phyloP scores from a whole-genome alignment of 108 stramenopile genomes.

The Conticribra guillardii region DNA sequence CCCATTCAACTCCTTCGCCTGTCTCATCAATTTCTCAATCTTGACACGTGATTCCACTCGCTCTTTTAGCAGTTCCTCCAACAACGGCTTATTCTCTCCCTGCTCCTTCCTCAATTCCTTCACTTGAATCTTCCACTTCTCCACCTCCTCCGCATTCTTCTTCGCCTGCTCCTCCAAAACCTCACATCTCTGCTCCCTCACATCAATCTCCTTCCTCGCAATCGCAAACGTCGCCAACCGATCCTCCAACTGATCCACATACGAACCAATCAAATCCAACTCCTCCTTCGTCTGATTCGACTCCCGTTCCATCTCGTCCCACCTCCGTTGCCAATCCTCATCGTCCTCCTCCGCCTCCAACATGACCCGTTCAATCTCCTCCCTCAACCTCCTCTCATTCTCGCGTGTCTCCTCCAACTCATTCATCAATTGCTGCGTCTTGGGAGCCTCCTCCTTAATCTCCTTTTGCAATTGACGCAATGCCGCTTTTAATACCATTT shows the following conservation, averaged over 20 bases:
- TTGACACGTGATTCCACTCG: constrained; percentile 56
- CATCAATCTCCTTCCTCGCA: constrained; percentile 73
- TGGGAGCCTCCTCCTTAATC: constrained; percentile 79
- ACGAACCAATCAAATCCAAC: constrained; percentile 65
- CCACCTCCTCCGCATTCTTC: constrained; percentile 38
- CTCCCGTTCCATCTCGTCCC: constrained; percentile 36
- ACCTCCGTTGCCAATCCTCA: constrained; percentile 49
- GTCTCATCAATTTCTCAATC: constrained; percentile 51
- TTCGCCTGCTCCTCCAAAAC: constrained; percentile 51
- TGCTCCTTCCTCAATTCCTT: constrained; percentile 51
- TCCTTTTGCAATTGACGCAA: constrained; percentile 81
- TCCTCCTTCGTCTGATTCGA: constrained; percentile 70
- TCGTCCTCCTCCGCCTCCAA: constrained; percentile 12
- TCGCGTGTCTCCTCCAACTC: constrained; percentile 66
- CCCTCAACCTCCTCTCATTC: constrained; percentile 72
- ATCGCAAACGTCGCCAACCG: constrained; percentile 76
- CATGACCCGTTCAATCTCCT: constrained; percentile 61
- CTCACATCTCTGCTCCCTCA: constrained; percentile 68
- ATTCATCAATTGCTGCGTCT: too few species aligned
- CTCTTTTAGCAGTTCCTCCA: constrained; percentile 71
- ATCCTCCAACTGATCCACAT: constrained; percentile 81
- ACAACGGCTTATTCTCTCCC: constrained; percentile 62
- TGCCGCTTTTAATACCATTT: constrained; percentile 86
- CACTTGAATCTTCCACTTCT: constrained; percentile 41
- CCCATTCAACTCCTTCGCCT: constrained; percentile 44